Evolutionary conservation across 129 eudicot species (phyloP).

Genomic region (Erigeron canadensis): DNA sequence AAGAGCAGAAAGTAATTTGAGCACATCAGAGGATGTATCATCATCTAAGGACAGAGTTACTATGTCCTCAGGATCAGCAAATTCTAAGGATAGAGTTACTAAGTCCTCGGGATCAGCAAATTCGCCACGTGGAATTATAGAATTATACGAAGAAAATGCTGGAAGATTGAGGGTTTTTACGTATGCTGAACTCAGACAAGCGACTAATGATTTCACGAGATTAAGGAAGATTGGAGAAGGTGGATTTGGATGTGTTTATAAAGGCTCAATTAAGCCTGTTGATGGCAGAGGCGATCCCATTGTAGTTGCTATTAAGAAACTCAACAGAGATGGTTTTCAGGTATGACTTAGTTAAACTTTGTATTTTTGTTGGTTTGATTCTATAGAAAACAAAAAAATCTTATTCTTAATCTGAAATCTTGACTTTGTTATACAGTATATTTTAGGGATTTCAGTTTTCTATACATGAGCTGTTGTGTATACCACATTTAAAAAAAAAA

Average conservation of each 20-base stretch:
- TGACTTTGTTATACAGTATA: too few species aligned
- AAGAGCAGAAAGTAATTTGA: slow-evolving; percentile 36
- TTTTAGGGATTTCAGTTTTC: too few species aligned
- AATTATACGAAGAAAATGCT: slow-evolving; percentile 69
- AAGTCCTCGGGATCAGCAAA: slow-evolving; percentile 62
- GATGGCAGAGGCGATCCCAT: slow-evolving; percentile 57
- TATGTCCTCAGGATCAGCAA: slow-evolving; percentile 58
- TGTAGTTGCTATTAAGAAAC: slow-evolving; percentile 74
- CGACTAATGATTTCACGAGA: slow-evolving; percentile 68
- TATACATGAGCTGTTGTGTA: too few species aligned
- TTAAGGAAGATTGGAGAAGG: slow-evolving; percentile 88
- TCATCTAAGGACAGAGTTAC: slow-evolving; percentile 46
- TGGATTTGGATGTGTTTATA: slow-evolving; percentile 87
- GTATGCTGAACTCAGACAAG: slow-evolving; percentile 62
- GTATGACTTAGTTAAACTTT: slow-evolving; percentile 24
- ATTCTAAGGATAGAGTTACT: slow-evolving; percentile 41
- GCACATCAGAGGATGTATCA: slow-evolving; percentile 41
- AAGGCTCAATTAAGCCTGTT: slow-evolving; percentile 60
- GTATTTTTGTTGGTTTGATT: too few species aligned
- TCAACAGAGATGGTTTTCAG: slow-evolving; percentile 81
- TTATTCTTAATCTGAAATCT: too few species aligned
- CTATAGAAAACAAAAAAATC: too few species aligned
- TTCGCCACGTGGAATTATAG: slow-evolving; percentile 59
- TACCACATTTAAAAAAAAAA: too few species aligned
- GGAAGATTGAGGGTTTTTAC: slow-evolving; percentile 71